A percentile compares a stretch with the other conserved stretches of the same genome.
Evolutionary conservation across 495 filamentous ascomycete species (phyloP).

Genomic region (Melanomma pulvis-pyrius): DNA sequence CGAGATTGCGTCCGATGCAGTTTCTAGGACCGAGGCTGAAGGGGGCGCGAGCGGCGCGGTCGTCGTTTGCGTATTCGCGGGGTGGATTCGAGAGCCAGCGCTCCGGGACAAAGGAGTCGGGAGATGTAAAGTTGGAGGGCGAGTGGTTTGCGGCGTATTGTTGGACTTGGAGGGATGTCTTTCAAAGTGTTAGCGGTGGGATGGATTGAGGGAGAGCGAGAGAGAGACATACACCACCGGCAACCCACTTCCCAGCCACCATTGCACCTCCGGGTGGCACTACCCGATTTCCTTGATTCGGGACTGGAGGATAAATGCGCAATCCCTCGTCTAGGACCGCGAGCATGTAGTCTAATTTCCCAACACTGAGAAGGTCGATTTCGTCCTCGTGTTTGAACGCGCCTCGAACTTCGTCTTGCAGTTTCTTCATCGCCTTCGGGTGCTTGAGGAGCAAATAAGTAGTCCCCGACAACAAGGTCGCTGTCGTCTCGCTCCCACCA

Average conservation of each 20-base stretch:
- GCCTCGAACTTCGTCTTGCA: slow-evolving; percentile 55
- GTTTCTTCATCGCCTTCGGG: slow-evolving; percentile 48
- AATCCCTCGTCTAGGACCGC: slow-evolving; percentile 62
- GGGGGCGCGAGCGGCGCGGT: slow-evolving; percentile 53
- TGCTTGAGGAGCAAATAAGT: slow-evolving; percentile 57
- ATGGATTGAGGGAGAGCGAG: not conserved
- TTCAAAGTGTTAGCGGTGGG: not conserved
- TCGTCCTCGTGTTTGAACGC: slow-evolving; percentile 55
- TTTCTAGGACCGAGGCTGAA: slow-evolving; percentile 62
- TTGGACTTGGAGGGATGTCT: slow-evolving; percentile 56
- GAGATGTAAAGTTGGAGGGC: slow-evolving; percentile 51
- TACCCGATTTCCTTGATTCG: slow-evolving; percentile 51
- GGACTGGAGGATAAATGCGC: slow-evolving; percentile 61
- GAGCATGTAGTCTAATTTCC: slow-evolving; percentile 55
- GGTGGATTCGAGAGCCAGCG: slow-evolving; percentile 49
- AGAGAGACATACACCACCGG: slow-evolving; percentile 41
- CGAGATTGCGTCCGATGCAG: slow-evolving; percentile 54
- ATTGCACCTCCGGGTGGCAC: slow-evolving; percentile 51
- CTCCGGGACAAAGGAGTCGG: slow-evolving; percentile 55
- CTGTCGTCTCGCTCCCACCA: slow-evolving; percentile 59
- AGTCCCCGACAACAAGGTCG: slow-evolving; percentile 56
- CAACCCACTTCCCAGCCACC: slow-evolving; percentile 53
- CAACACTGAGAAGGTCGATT: slow-evolving; percentile 55
- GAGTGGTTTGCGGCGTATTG: slow-evolving; percentile 54
- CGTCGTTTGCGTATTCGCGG: slow-evolving; percentile 48